phyloP scores from a whole-genome alignment of 257 asterid species.

The Plectranthus barbatus region DNA sequence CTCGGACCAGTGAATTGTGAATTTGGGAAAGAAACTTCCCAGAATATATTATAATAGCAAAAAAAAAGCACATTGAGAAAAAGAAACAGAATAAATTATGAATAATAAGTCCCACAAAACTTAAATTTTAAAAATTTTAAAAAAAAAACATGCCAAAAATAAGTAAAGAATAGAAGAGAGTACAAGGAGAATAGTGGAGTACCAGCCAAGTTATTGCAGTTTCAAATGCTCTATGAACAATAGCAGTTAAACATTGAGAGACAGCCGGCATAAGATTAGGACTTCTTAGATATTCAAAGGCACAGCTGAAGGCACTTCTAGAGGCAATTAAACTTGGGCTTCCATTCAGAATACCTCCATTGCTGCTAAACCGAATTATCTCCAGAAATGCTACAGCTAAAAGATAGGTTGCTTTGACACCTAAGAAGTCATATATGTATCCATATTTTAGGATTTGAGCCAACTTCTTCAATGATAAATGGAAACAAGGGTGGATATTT shows the following conservation, averaged over 20 bases:
- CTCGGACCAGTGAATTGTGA: slow-evolving; percentile 22
- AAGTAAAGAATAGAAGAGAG: slow-evolving; percentile 3
- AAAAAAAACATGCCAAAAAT: not conserved
- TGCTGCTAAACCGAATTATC: slow-evolving; percentile 95
- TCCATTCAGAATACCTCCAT: slow-evolving; percentile 94
- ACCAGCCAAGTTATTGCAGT: slow-evolving; percentile 93
- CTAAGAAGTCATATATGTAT: slow-evolving; percentile 39
- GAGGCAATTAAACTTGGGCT: slow-evolving; percentile 55
- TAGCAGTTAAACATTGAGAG: slow-evolving; percentile 92
- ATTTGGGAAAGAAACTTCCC: slow-evolving; percentile 10
- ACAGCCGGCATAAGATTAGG: slow-evolving; percentile 91
- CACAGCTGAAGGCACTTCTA: slow-evolving; percentile 95
- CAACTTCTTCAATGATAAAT: slow-evolving; percentile 11
- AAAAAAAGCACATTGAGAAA: not conserved
- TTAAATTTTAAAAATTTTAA: not conserved
- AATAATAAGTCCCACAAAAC: not conserved
- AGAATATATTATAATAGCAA: slow-evolving; percentile 5
- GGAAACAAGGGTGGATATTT: not conserved
- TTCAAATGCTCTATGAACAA: slow-evolving; percentile 87
- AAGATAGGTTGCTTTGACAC: slow-evolving; percentile 98
- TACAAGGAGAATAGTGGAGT: slow-evolving; percentile 10
- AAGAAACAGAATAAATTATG: not conserved
- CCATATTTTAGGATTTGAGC: slow-evolving; percentile 12
- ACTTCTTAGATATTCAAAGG: slow-evolving; percentile 90
- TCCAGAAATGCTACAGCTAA: slow-evolving; percentile 95